A percentile compares a stretch with the other conserved stretches of the same genome.
Evolutionary conservation across 2,329 filamentous ascomycete species (phyloP).

Genomic region (Thermomyces lanuginosus): DNA sequence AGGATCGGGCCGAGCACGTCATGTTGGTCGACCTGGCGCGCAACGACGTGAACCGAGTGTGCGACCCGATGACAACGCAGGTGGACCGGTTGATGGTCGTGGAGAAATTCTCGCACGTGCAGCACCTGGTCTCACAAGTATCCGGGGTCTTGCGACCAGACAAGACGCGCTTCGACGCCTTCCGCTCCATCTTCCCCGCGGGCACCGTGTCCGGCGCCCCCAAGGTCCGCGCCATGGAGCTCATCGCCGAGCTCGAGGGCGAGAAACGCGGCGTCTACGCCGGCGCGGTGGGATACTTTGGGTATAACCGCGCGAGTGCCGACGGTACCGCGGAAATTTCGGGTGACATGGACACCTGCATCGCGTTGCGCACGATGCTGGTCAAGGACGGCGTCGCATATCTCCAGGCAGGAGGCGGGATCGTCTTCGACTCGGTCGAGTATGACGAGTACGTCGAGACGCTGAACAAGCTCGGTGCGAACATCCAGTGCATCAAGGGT

Average conservation of each 20-base stretch:
- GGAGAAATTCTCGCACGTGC: conserved; percentile 88
- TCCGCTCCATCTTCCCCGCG: conserved; percentile 90
- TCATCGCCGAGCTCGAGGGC: conserved; percentile 82
- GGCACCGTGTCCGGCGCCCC: conserved; percentile 91
- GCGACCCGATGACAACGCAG: conserved; percentile 72
- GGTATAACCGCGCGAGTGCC: conserved; percentile 56
- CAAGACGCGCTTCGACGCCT: conserved; percentile 86
- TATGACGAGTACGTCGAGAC: conserved; percentile 92
- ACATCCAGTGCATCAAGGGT: conserved; percentile 71
- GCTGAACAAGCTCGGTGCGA: conserved; percentile 85
- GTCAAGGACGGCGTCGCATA: conserved; percentile 84
- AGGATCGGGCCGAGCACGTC: conserved; percentile 88
- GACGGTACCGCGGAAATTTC: conserved; percentile 47
- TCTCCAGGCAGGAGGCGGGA: conserved; percentile 71
- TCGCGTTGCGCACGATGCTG: conserved; percentile 78
- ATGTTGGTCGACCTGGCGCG: conserved; percentile 94
- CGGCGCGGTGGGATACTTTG: conserved; percentile 92
- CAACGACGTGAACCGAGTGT: conserved; percentile 93
- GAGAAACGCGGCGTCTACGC: conserved; percentile 95
- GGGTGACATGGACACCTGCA: conserved; percentile 82
- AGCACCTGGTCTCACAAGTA: conserved; percentile 92
- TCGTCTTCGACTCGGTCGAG: conserved; percentile 83
- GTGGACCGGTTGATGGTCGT: conserved; percentile 92
- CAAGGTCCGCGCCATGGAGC: conserved; percentile 91
- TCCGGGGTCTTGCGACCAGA: conserved; percentile 70